Percentiles rank a stretch among this genome's conserved stretches.
phyloP scores from a whole-genome alignment of 306 rosid species.

The Quercus mongolica region DNA sequence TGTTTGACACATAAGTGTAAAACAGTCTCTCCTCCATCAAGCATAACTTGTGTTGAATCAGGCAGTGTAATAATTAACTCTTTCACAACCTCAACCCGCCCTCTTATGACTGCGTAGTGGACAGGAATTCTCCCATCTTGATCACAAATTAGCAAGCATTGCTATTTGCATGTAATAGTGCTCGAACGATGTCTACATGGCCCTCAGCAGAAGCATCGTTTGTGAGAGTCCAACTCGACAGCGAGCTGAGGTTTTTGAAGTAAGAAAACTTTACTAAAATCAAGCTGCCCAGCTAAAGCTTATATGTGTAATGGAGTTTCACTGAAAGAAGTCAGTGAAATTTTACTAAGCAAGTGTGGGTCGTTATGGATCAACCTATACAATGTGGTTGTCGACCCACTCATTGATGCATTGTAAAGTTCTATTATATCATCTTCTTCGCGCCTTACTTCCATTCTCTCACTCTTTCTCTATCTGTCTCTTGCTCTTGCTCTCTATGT shows the following conservation, averaged over 20 bases:
- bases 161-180: background rate
- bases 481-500: too few species aligned
- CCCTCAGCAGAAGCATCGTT: constrained; percentile 8
- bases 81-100: background rate
- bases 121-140: constrained; percentile 8
- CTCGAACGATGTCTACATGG: background rate
- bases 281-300: background rate
- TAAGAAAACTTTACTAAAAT: background rate
- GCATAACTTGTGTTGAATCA: background rate
- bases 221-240: background rate
- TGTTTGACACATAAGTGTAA: background rate
- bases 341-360: background rate
- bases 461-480: too few species aligned
- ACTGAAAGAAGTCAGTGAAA: background rate
- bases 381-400: background rate
- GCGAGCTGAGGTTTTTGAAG: background rate
- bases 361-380: background rate
- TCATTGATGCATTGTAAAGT: constrained; percentile 12
- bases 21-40: background rate
- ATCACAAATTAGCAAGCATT: background rate
- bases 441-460: background rate
- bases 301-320: constrained; percentile 23
- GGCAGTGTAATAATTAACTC: background rate
- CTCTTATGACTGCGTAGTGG: background rate
- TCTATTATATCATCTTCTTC: too few species aligned